phyloP scores from a whole-genome alignment of 1,284 basidiomycete species.

The Inonotus hispidus region DNA sequence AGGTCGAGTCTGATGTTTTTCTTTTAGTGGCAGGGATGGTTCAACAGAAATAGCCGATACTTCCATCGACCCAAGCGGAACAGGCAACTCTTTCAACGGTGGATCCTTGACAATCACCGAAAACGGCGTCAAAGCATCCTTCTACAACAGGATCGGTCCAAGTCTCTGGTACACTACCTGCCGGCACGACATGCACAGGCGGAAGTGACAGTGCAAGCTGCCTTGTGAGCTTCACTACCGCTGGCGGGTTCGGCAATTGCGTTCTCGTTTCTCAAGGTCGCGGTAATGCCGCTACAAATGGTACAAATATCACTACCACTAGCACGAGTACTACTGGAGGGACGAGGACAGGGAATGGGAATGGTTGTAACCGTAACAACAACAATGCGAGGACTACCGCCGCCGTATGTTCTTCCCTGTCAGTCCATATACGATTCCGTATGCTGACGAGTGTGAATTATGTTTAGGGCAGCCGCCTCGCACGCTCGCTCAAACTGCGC shows the following conservation, averaged over 20 bases:
- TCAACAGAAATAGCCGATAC: constrained; percentile 40
- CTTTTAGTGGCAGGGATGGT: constrained; percentile 38
- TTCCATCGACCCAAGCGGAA: constrained; percentile 34
- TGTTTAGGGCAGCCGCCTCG: constrained; percentile 10
- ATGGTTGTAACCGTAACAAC: not conserved
- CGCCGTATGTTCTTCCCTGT: constrained; percentile 2
- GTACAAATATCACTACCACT: not conserved
- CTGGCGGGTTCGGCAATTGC: constrained; percentile 47
- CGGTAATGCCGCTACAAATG: not conserved
- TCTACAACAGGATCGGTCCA: constrained; percentile 32
- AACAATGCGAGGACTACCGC: not conserved
- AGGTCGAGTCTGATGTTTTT: not conserved
- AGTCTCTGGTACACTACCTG: constrained; percentile 39
- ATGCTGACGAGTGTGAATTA: not conserved
- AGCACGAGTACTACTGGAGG: not conserved
- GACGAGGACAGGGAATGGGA: not conserved
- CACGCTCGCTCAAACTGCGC: constrained; percentile 12
- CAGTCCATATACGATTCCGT: not conserved
- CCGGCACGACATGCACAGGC: constrained; percentile 43
- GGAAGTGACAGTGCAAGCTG: constrained; percentile 39
- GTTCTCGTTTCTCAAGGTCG: constrained; percentile 31
- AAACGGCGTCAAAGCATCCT: constrained; percentile 37
- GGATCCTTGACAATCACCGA: constrained; percentile 28
- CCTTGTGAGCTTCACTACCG: constrained; percentile 41
- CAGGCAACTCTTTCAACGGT: constrained; percentile 32